Evolutionary conservation across 2,329 filamentous ascomycete species (phyloP).

Genomic region (Fusarium begoniae): DNA sequence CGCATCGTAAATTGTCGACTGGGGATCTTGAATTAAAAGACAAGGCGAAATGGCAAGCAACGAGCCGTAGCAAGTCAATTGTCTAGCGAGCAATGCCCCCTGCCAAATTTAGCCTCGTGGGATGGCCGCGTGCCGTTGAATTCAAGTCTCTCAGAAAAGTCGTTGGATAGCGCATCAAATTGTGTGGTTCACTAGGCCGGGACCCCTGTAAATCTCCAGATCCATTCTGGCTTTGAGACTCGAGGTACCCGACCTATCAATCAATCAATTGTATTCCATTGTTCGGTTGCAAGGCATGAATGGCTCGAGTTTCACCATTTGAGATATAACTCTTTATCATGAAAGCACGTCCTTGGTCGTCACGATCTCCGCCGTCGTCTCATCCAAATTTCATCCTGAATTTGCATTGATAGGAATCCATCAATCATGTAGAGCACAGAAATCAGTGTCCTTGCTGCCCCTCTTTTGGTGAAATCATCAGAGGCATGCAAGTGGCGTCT

Average conservation of each 20-base stretch:
- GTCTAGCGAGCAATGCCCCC: constrained; percentile 35
- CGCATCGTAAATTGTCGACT: constrained; percentile 5
- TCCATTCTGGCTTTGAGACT: constrained; percentile 29
- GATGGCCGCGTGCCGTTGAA: constrained; percentile 41
- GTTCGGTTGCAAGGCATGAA: constrained; percentile 21
- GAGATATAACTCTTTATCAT: constrained; percentile 18
- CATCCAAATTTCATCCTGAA: constrained; percentile 30
- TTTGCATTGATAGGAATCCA: constrained; percentile 25
- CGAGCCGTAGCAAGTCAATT: constrained; percentile 31
- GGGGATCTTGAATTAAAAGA: constrained; percentile 30
- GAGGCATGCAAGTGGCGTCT: constrained; percentile 31
- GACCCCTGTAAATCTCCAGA: constrained; percentile 39
- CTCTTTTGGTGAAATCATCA: constrained; percentile 37
- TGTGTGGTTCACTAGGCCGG: constrained; percentile 34
- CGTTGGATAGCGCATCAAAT: constrained; percentile 37
- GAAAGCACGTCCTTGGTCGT: constrained; percentile 17
- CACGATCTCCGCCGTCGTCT: constrained; percentile 19
- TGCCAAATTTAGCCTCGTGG: constrained; percentile 44
- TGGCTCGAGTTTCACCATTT: constrained; percentile 24
- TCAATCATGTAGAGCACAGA: constrained; percentile 25
- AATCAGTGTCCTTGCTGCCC: constrained; percentile 20
- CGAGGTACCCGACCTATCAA: constrained; percentile 31
- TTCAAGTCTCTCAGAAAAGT: constrained; percentile 32
- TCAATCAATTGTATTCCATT: constrained; percentile 28
- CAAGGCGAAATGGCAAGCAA: constrained; percentile 17